Conservation (phyloP, 2,329 filamentous ascomycete genomes). For the Clarireedia monteithiana region DNA sequence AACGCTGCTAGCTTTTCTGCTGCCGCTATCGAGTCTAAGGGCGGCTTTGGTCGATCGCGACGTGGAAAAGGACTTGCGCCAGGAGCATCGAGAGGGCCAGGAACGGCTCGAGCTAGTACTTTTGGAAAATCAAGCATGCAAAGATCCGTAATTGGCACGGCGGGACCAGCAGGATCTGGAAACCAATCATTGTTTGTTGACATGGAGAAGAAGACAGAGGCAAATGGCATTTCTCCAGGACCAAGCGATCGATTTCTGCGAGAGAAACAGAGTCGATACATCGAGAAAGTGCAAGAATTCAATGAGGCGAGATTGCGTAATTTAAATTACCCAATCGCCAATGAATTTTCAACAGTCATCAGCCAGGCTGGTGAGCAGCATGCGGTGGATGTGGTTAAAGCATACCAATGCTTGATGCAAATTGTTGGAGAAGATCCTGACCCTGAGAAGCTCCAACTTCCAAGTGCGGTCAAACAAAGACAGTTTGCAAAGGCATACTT, state of each 20-base stretch:
- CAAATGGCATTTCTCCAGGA: conserved; percentile 36
- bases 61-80: conserved; percentile 38
- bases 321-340: conserved; percentile 63
- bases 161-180: conserved; percentile 53
- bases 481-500: conserved; percentile 71
- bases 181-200: conserved; percentile 63
- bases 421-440: conserved; percentile 68
- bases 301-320: conserved; percentile 65
- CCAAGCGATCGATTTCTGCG: conserved; percentile 69
- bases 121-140: conserved; percentile 66
- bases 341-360: conserved; percentile 70
- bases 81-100: conserved; percentile 24
- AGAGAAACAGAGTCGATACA: conserved; percentile 77
- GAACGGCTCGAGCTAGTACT: conserved; percentile 40
- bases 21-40: conserved; percentile 35
- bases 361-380: conserved; percentile 61
- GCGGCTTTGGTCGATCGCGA: conserved; percentile 53
- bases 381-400: conserved; percentile 67
- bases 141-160: conserved; percentile 80
- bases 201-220: conserved; percentile 50
- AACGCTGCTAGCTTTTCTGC: conserved; percentile 23
- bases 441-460: conserved; percentile 48
- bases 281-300: conserved; percentile 69
- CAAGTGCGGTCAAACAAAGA: conserved; percentile 64
- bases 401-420: conserved; percentile 72